Conservation (phyloP, 2,329 filamentous ascomycete genomes). For the Trichoderma guizhouense region DNA sequence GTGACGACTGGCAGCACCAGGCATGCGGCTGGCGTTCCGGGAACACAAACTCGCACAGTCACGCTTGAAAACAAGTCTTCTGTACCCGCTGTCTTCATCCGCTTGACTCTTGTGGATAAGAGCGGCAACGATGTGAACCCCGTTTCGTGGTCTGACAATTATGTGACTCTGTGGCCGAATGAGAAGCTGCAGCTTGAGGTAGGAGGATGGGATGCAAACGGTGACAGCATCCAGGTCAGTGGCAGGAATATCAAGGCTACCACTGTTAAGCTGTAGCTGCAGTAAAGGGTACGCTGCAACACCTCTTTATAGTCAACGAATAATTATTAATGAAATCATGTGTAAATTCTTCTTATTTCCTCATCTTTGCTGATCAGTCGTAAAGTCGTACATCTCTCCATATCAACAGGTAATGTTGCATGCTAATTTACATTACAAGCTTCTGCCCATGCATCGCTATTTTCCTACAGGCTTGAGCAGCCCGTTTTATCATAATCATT, state of each 20-base stretch:
- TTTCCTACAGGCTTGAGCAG: not conserved
- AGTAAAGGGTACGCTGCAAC: not conserved
- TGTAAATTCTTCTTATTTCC: not conserved
- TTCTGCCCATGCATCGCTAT: not conserved
- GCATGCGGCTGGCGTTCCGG: conserved; percentile 4
- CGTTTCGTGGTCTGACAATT: conserved; percentile 60
- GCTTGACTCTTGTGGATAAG: conserved; percentile 47
- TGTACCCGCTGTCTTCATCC: conserved; percentile 57
- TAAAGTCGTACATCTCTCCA: not conserved
- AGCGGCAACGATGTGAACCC: conserved; percentile 46
- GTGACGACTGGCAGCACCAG: conserved; percentile 23
- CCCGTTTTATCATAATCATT: not conserved
- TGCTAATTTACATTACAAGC: not conserved
- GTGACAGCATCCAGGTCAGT: conserved; percentile 16
- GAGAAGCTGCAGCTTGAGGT: conserved; percentile 42
- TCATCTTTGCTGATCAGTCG: not conserved
- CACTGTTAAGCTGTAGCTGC: not conserved
- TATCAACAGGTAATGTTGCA: not conserved
- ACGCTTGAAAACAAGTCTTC: conserved; percentile 49
- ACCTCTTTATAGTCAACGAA: not conserved
- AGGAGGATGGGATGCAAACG: conserved; percentile 17
- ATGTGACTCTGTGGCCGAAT: conserved; percentile 57
- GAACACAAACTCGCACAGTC: conserved; percentile 29
- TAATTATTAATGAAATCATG: conserved; percentile 9
- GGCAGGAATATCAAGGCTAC: conserved; percentile 21